phyloP scores from a whole-genome alignment of 257 asterid genomes.

The Solanum chmielewskii region DNA sequence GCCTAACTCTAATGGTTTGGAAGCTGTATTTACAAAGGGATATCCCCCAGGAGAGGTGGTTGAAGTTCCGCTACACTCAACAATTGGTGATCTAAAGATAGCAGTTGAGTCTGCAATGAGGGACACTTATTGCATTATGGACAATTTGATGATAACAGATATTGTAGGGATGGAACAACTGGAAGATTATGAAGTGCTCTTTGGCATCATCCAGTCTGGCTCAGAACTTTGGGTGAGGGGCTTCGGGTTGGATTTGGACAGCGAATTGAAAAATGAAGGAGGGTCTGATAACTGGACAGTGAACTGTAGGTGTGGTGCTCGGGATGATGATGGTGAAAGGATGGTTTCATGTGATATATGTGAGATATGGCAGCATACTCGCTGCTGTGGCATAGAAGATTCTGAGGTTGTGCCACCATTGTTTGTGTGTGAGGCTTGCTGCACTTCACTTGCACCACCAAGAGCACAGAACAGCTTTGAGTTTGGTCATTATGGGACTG shows the following conservation, averaged over 20 bases:
- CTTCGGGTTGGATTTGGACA: conserved; percentile 34
- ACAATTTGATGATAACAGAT: conserved; percentile 32
- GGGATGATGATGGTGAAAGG: conserved; percentile 89
- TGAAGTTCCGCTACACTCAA: conserved; percentile 59
- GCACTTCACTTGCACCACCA: conserved; percentile 46
- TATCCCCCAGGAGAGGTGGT: conserved; percentile 36
- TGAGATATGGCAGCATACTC: conserved; percentile 85
- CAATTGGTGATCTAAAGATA: conserved; percentile 56
- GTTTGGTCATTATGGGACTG: conserved; percentile 5
- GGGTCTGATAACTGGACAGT: conserved; percentile 74
- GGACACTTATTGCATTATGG: conserved; percentile 67
- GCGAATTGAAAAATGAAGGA: conserved; percentile 51
- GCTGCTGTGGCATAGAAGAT: conserved; percentile 70
- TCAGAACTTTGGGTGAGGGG: conserved; percentile 43
- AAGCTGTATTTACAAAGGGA: conserved; percentile 9
- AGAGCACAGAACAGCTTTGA: conserved; percentile 9
- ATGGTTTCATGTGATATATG: conserved; percentile 91
- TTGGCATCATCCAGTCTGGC: conserved; percentile 63
- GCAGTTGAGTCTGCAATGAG: conserved; percentile 48
- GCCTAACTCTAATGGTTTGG: conserved; percentile 17
- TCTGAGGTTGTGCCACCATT: conserved; percentile 55
- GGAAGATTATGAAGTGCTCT: conserved; percentile 53
- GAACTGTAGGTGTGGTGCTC: conserved; percentile 75
- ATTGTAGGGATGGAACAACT: conserved; percentile 38
- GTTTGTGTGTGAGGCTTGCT: conserved; percentile 63